Conservation (phyloP, 129 eudicot genomes). For the Artemisia tridentata region DNA sequence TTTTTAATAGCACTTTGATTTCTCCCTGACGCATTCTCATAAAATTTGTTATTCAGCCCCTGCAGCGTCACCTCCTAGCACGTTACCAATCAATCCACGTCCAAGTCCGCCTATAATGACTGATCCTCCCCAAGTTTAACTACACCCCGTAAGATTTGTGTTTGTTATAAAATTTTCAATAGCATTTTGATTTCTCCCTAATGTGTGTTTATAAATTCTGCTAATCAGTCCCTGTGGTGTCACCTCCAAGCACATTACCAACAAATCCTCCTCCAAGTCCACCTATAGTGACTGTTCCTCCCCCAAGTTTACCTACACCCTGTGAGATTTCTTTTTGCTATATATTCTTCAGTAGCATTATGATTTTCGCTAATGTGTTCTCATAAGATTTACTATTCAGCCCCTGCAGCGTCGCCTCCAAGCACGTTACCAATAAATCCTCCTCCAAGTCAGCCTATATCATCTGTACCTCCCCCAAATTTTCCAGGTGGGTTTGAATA, state of each 20-base stretch:
- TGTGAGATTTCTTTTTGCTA: not conserved
- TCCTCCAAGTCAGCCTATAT: slow-evolving; percentile 30
- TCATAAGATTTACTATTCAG: slow-evolving; percentile 17
- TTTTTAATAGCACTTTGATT: too few relatives aligned
- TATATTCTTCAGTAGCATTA: not conserved
- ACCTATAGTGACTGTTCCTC: not conserved
- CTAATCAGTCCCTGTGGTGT: slow-evolving; percentile 18
- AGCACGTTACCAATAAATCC: slow-evolving; percentile 28
- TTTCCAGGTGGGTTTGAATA: slow-evolving; percentile 43
- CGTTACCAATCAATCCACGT: slow-evolving; percentile 33
- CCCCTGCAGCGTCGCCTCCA: slow-evolving; percentile 30
- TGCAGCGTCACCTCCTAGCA: slow-evolving; percentile 45
- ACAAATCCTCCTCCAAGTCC: slow-evolving; percentile 23
- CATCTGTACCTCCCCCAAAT: slow-evolving; percentile 43
- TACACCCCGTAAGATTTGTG: too few relatives aligned
- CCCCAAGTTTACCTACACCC: not conserved
- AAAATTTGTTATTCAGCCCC: slow-evolving; percentile 24
- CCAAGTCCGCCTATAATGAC: too few relatives aligned
- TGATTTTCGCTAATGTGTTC: slow-evolving; percentile 7
- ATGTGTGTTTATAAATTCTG: too few relatives aligned
- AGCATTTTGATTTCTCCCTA: too few relatives aligned
- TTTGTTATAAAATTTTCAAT: too few relatives aligned
- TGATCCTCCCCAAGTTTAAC: too few relatives aligned
- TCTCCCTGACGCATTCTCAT: not conserved
- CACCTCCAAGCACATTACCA: slow-evolving; percentile 60